phyloP scores from a whole-genome alignment of 2,329 filamentous ascomycete species.

The Curvularia sp. region DNA sequence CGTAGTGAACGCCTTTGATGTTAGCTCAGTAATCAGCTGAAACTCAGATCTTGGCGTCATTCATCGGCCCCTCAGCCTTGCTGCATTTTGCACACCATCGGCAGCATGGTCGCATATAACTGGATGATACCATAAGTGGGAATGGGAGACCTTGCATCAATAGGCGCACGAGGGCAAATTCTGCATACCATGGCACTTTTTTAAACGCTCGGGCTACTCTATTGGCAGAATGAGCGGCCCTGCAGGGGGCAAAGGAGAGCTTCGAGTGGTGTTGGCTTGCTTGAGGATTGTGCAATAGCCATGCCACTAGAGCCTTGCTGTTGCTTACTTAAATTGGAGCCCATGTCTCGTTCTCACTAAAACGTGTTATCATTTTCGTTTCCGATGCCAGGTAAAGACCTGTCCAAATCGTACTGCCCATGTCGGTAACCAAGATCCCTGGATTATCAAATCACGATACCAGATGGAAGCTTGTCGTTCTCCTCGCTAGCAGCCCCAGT shows the following conservation, averaged over 20 bases:
- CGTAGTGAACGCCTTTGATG: neutral
- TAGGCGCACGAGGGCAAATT: neutral
- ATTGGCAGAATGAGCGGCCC: too few species aligned
- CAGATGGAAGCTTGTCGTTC: neutral
- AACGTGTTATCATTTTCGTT: neutral
- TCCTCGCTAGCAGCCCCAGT: neutral
- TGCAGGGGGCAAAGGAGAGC: too few species aligned
- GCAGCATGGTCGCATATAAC: neutral
- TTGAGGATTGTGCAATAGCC: too few species aligned
- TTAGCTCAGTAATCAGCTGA: neutral
- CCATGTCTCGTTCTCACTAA: neutral
- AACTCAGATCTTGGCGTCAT: neutral
- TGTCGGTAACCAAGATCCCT: neutral
- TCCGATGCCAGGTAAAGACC: too few species aligned
- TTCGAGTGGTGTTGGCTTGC: too few species aligned
- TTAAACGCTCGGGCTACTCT: neutral
- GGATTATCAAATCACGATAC: neutral
- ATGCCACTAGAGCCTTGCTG: neutral
- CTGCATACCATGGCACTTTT: neutral
- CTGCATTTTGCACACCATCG: neutral
- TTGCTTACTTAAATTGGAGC: neutral
- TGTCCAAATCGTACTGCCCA: neutral
- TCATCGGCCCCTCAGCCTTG: neutral
- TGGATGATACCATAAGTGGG: neutral
- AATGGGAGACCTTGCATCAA: neutral